Base-by-base conservation (phyloP, 2,329 filamentous ascomycete genomes). In the Trichophyton mentagrophytes region DNA sequence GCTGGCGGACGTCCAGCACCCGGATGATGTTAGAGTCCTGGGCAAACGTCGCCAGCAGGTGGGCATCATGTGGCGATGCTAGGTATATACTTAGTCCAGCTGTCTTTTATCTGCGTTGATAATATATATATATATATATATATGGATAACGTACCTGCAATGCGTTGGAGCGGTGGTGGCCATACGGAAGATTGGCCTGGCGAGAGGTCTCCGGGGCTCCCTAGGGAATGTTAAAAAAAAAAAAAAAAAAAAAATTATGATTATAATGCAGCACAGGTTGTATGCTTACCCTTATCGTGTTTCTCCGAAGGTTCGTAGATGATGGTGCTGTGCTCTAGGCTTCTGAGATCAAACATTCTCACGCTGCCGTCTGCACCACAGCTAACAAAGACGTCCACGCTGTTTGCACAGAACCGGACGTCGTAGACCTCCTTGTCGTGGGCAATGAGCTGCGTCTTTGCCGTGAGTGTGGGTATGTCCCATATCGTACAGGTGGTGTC, bases 381-480 rank as follows among this genome's bases (percentile, higher is more conserved):
- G 73, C 90, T 96, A 36, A 97, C 93, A 72, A 99, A 99, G 1
- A 97, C 91, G 69, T 99, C 93, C n/a, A 96, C 90, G 68, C 90
- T 96, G 67, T 95, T 93, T 57, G 93, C 93, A 76, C 93, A 99
- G 76, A 99, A 99, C 20, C 93, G 86, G 56, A 99, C 93, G 72
- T 99, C 93, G 69, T 96, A 99, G 4, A 99, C 93, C 74, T 99
- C 93, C 74, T 97, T 97, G 76, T 99, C 93, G 73, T 99, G 93
- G 20, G 93, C 93, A 74, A 99, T 99, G 53, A 99, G 79, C 73
- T 99, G 93, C 1, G 93, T 99, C 77, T 99, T 99, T 59, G 93
- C 93, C 0, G 93, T 99, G 64, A 99, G 79, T 0, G 93, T 96
- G 2, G 93, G 93, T 61, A 99, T 99, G 72, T 99, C 93, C 93